These are phyloP conservation scores for Penstemon davidsonii DNA, from an alignment of 257 asterid genomes.

Conservation along the genomic window DNA sequence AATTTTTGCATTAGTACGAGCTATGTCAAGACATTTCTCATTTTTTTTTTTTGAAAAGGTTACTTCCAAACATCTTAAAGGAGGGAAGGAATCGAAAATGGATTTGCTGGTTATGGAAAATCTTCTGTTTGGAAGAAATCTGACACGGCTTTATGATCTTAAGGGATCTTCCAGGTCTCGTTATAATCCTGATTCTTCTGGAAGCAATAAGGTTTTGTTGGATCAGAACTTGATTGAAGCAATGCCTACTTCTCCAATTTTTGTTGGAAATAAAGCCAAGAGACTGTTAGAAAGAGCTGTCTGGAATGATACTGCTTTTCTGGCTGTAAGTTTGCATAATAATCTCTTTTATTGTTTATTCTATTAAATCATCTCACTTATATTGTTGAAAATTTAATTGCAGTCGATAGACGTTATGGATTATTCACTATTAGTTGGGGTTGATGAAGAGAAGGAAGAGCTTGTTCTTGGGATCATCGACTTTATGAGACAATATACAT, in stretches of 20 bases:
- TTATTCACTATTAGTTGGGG: conserved; percentile 86
- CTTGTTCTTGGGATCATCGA: conserved; percentile 95
- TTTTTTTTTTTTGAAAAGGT: conserved; percentile 51
- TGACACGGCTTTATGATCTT: conserved; percentile 85
- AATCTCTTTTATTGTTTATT: not conserved
- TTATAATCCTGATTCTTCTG: conserved; percentile 82
- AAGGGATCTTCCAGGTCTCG: conserved; percentile 96
- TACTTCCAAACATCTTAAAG: conserved; percentile 69
- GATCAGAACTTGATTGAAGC: conserved; percentile 97
- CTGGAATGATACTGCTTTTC: conserved; percentile 97
- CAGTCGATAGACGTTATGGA: conserved; percentile 97
- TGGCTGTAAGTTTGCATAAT: conserved; percentile 64
- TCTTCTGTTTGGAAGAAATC: conserved; percentile 80
- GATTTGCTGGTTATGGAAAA: conserved; percentile 96
- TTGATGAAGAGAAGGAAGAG: conserved; percentile 87
- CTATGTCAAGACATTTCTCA: conserved; percentile 18
- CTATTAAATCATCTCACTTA: not conserved
- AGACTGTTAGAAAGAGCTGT: conserved; percentile 85
- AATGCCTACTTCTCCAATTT: conserved; percentile 97
- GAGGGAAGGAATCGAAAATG: conserved; percentile 93
- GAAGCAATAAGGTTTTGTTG: conserved; percentile 84
- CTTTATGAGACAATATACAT: conserved; percentile 95
- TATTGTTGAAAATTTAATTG: conserved; percentile 1
- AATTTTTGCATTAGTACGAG: too few species aligned
- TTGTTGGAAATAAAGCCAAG: conserved; percentile 91